Evolutionary conservation across 75 land plant genomes (phyloP).

Genomic region (Cryptomeria japonica): DNA sequence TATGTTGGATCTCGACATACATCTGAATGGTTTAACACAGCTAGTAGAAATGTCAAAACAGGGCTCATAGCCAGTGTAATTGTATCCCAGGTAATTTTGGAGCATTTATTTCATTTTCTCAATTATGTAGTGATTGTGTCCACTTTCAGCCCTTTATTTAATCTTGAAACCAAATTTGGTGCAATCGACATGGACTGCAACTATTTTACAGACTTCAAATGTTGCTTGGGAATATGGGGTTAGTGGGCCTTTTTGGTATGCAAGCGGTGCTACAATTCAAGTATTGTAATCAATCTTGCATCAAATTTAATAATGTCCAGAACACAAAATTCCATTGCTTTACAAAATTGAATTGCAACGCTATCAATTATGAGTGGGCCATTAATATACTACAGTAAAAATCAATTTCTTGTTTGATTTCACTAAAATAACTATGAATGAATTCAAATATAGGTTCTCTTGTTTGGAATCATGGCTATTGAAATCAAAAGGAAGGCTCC

Average conservation of each 20-base stretch:
- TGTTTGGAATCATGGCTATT: slow-evolving; percentile 94
- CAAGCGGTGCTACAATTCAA: slow-evolving; percentile 97
- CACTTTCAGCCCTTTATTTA: background rate
- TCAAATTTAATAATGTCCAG: background rate
- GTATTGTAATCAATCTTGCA: slow-evolving; percentile 16
- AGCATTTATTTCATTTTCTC: background rate
- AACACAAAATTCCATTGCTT: background rate
- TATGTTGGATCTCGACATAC: slow-evolving; percentile 86
- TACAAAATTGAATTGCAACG: background rate
- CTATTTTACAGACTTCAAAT: slow-evolving; percentile 95
- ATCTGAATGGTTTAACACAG: slow-evolving; percentile 99
- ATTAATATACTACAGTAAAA: background rate
- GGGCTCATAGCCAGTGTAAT: slow-evolving; percentile 98
- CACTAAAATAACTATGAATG: background rate
- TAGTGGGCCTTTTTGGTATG: slow-evolving; percentile 99
- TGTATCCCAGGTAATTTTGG: slow-evolving; percentile 78
- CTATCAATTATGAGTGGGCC: background rate
- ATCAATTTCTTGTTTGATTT: background rate
- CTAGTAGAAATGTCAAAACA: slow-evolving; percentile 90
- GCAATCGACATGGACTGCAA: slow-evolving; percentile 99
- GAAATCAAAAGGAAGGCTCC: slow-evolving; percentile 99
- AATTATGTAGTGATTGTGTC: background rate
- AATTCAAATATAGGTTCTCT: slow-evolving; percentile 52
- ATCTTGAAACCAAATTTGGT: background rate
- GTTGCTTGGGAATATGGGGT: slow-evolving; percentile 98